These are phyloP conservation scores for Pythium graminicola DNA, from an alignment of 352 stramenopile species.

Conservation along the genomic window DNA sequence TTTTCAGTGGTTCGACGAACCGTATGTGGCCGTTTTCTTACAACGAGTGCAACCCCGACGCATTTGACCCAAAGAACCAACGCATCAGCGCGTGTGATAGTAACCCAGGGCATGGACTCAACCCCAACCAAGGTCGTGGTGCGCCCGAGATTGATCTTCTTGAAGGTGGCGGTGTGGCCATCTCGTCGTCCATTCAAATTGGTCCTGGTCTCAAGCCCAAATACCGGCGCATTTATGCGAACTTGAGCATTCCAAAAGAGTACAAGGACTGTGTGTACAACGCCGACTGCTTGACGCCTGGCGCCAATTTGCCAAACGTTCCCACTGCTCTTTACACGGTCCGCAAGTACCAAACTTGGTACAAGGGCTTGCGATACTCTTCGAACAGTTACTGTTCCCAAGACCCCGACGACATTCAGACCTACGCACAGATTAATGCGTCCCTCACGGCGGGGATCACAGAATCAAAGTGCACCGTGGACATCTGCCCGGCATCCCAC, in stretches of 20 bases:
- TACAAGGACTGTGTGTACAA: slow-evolving; percentile 37
- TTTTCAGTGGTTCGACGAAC: slow-evolving; percentile 91
- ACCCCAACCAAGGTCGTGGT: slow-evolving; percentile 84
- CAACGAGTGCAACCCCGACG: slow-evolving; percentile 79
- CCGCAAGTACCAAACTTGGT: slow-evolving; percentile 60
- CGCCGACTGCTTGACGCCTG: slow-evolving; percentile 30
- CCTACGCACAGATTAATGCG: slow-evolving; percentile 32
- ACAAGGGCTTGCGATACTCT: slow-evolving; percentile 51
- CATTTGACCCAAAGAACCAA: slow-evolving; percentile 57
- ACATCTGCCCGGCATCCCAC: slow-evolving; percentile 37
- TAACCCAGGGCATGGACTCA: slow-evolving; percentile 87
- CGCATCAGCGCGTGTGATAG: slow-evolving; percentile 87
- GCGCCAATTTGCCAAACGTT: slow-evolving; percentile 39
- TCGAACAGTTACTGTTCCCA: slow-evolving; percentile 50
- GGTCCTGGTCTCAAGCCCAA: slow-evolving; percentile 54
- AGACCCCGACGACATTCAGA: slow-evolving; percentile 22
- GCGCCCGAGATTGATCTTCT: slow-evolving; percentile 96
- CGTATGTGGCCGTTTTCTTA: slow-evolving; percentile 97
- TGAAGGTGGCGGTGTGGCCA: slow-evolving; percentile 72
- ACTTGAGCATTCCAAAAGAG: slow-evolving; percentile 10
- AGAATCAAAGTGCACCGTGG: slow-evolving; percentile 37
- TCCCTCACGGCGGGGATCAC: slow-evolving; percentile 37
- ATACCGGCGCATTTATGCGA: slow-evolving; percentile 28
- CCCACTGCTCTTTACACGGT: slow-evolving; percentile 35
- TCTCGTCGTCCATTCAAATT: slow-evolving; percentile 90